Percentiles rank a stretch among this genome's conserved stretches.
Conservation (phyloP, 2,329 filamentous ascomycete genomes). For the Neurospora sp. region DNA sequence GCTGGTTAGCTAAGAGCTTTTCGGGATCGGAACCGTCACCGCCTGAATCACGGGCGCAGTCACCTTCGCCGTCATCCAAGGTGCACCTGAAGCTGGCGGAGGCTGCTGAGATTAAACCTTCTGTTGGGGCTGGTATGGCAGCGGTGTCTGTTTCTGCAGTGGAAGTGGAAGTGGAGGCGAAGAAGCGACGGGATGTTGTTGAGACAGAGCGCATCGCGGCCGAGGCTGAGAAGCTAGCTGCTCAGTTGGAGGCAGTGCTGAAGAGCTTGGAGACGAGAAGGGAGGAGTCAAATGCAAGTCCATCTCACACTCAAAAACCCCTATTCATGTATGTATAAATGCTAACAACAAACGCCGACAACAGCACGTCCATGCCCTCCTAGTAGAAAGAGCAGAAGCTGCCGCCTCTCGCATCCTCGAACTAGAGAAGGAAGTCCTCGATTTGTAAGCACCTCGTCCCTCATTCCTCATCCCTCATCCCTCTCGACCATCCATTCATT, state of each 20-base stretch:
- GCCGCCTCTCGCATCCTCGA: constrained; percentile 49
- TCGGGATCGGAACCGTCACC: not conserved
- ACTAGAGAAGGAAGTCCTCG: constrained; percentile 47
- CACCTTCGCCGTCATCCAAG: not conserved
- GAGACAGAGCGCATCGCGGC: constrained; percentile 16
- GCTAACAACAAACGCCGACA: constrained; percentile 19
- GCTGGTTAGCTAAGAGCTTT: not conserved
- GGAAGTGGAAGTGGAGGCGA: not conserved
- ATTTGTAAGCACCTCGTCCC: constrained; percentile 36
- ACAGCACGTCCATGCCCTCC: constrained; percentile 52
- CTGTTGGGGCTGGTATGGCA: not conserved
- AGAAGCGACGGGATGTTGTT: not conserved
- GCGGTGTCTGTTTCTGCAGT: not conserved
- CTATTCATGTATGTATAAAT: not conserved
- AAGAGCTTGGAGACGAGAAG: constrained; percentile 42
- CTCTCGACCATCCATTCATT: not conserved
- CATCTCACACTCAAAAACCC: constrained; percentile 4
- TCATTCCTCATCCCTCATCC: not conserved
- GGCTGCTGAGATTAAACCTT: not conserved
- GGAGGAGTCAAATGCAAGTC: constrained; percentile 48
- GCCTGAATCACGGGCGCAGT: not conserved
- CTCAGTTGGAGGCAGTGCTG: constrained; percentile 40
- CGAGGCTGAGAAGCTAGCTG: constrained; percentile 35
- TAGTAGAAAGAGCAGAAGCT: constrained; percentile 47
- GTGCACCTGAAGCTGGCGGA: not conserved